These are phyloP conservation scores for Phytophthora brassicae DNA, from an alignment of 352 stramenopile genomes.

Conservation along the genomic window DNA sequence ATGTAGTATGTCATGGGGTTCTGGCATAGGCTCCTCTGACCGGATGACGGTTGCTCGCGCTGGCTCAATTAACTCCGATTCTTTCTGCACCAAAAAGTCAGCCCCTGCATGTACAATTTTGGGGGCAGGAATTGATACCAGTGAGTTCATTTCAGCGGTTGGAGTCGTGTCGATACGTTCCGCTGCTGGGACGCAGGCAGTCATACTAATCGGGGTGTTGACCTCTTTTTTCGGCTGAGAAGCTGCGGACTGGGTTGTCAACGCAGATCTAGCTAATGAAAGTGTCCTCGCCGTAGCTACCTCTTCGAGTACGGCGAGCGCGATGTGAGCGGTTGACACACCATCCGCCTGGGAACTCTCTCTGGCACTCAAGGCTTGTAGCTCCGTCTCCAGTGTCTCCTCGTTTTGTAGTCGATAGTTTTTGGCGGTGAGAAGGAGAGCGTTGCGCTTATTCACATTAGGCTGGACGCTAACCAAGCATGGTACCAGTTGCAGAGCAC, in stretches of 20 bases:
- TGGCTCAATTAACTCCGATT: neutral
- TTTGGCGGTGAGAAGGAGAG: slow-evolving; percentile 50
- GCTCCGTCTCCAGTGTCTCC: slow-evolving; percentile 35
- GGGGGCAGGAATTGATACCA: neutral
- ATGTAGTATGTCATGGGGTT: slow-evolving; percentile 9
- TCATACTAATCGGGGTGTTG: neutral
- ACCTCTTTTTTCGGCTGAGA: neutral
- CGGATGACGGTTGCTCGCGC: neutral
- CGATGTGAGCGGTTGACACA: neutral
- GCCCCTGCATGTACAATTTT: too few species aligned
- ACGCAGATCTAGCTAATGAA: neutral
- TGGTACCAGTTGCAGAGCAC: slow-evolving; percentile 63
- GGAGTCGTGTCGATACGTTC: neutral
- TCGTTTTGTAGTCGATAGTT: slow-evolving; percentile 56
- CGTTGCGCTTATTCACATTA: slow-evolving; percentile 57
- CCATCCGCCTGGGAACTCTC: neutral
- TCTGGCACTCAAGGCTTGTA: slow-evolving; percentile 18
- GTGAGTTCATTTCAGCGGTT: neutral
- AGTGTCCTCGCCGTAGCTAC: neutral
- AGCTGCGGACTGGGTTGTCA: neutral
- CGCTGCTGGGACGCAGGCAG: neutral
- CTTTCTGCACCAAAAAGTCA: neutral
- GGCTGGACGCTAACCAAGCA: slow-evolving; percentile 68
- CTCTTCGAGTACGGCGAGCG: neutral
- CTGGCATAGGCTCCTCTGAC: slow-evolving; percentile 13